Evolutionary conservation across 495 filamentous ascomycete species (phyloP).

Genomic region (Neurospora terricola): DNA sequence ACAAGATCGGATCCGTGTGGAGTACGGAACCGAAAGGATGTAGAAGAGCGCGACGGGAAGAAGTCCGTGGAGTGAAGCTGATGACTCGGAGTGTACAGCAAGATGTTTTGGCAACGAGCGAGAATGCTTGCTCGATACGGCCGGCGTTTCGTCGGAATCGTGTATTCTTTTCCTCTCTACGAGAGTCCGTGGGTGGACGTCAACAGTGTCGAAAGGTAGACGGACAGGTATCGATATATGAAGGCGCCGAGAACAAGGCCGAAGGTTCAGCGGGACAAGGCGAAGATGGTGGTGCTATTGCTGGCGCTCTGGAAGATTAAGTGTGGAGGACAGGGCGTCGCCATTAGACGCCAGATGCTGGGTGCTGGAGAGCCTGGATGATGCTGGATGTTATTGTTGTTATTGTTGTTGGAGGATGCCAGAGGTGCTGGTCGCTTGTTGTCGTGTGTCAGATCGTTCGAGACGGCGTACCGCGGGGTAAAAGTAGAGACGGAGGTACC

Average conservation of each 20-base stretch:
- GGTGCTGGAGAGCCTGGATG: neutral
- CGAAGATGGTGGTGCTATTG: neutral
- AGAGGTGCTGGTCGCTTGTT: neutral
- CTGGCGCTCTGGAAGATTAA: neutral
- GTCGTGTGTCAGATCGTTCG: neutral
- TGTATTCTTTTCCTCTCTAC: neutral
- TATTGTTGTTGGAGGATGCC: neutral
- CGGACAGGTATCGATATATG: neutral
- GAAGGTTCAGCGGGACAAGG: neutral
- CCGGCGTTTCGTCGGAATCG: neutral
- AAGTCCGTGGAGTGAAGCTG: neutral
- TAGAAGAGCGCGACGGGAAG: neutral
- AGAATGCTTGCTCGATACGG: neutral
- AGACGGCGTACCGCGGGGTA: neutral
- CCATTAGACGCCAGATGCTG: neutral
- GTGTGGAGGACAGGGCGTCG: neutral
- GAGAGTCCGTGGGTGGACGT: neutral
- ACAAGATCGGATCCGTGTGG: neutral
- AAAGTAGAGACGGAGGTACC: neutral
- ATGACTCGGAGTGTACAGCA: neutral
- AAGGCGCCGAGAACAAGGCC: neutral
- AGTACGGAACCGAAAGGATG: neutral
- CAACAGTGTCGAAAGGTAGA: neutral
- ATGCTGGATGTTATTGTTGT: neutral
- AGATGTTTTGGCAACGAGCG: neutral